Evolutionary conservation across 164 flowering plant species (phyloP), one percentile per base, ranked within the genome.

Genomic region (Vitis rupestris): DNA sequence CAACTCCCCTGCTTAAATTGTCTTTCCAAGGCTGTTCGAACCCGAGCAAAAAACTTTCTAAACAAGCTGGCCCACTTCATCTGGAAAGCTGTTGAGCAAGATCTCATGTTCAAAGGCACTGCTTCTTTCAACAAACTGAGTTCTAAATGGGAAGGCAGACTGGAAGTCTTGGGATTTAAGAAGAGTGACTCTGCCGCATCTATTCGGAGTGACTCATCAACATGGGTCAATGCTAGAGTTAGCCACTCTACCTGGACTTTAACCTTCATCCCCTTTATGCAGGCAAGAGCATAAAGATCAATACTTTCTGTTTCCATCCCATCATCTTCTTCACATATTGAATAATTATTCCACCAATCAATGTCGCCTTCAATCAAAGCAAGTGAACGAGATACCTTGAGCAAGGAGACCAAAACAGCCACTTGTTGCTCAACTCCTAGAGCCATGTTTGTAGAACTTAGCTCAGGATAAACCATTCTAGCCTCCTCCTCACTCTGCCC

Each of bases 61-160:
- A 96, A 96, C 79, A 96, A 78, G 80, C 98, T 90, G 59, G 75
- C 79, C 97, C 96, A 96, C 79, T 96, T 96, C 99, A 96, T 96
- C 80, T 90, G 97, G 74, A 96, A 96, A 62, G 90, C 94, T 58
- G 97, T 96, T 10, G 99, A 96, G 80, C 82, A 82, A 79, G 90
- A 89, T 65, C 98, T 86, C 99, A 96, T 96, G 76, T 96, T 96
- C 80, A 96, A 74, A 19, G 97, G 99, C 56, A 95, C 77, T 19
- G 98, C 90, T 78, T 83, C 81, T 73, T 82, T 91, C 91, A 95
- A 72, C 74, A 95, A 76, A 69, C 78, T 80, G 44, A 96, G 97
- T 71, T 96, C 99, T 74, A 96, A 82, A 61, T 79, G 74, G 54
- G 99, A 96, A 69, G 99, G 99, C 48, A 96, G 68, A 74, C 91